phyloP scores from a whole-genome alignment of 2,329 filamentous ascomycete genomes.

The Tolypocladium paradoxum region DNA sequence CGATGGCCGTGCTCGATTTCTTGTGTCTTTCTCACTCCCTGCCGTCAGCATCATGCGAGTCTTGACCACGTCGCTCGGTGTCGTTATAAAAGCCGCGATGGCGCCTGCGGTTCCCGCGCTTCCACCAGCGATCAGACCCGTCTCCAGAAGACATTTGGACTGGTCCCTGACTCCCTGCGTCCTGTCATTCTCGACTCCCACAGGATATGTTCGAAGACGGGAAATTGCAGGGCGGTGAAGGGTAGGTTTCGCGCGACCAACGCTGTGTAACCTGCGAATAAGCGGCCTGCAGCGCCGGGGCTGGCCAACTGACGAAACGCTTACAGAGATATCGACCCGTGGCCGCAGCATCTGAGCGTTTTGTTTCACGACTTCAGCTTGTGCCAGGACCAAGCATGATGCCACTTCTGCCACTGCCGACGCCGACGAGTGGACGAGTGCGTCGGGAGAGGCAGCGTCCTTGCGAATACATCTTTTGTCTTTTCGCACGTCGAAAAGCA shows the following conservation, averaged over 20 bases:
- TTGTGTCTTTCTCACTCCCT: constrained; percentile 20
- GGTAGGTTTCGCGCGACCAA: constrained; percentile 75
- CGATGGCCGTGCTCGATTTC: constrained; percentile 39
- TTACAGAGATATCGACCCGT: constrained; percentile 32
- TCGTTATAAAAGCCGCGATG: constrained; percentile 70
- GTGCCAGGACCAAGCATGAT: constrained; percentile 77
- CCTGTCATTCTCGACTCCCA: constrained; percentile 23
- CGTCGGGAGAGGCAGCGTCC: constrained; percentile 48
- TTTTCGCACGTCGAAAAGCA: constrained; percentile 89
- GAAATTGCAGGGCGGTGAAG: constrained; percentile 82
- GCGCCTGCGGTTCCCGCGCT: constrained; percentile 67
- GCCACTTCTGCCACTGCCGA: constrained; percentile 72
- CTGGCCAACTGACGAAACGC: constrained; percentile 39
- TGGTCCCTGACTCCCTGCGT: constrained; percentile 13
- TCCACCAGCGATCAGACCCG: constrained; percentile 57
- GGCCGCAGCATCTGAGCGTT: constrained; percentile 72
- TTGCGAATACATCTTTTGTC: constrained; percentile 52
- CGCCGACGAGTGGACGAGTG: constrained; percentile 61
- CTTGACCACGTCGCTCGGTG: constrained; percentile 82
- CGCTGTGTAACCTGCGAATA: constrained; percentile 66
- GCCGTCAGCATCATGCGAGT: constrained; percentile 76
- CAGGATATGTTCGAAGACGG: constrained; percentile 67
- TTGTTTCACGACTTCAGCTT: constrained; percentile 85
- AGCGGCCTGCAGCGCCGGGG: constrained; percentile 44
- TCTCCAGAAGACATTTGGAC: constrained; percentile 43